Percentiles rank a stretch among this genome's conserved stretches.
phyloP scores from a whole-genome alignment of 306 rosid species.

The Gastrolobium bilobum region DNA sequence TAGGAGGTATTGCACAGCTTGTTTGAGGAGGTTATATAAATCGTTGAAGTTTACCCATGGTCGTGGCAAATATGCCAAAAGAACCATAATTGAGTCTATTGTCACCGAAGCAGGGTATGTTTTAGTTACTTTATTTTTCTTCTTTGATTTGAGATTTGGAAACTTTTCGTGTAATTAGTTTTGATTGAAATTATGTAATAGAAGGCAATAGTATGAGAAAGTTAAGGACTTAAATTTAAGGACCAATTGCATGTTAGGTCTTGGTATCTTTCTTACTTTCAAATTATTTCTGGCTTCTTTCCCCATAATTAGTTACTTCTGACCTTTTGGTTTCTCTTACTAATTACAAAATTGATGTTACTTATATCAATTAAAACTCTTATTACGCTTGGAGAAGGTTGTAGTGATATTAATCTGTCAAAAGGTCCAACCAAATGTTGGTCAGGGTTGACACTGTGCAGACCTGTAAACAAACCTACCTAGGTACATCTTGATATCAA shows the following conservation, averaged over 20 bases:
- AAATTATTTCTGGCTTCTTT: background rate
- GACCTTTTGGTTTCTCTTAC: background rate
- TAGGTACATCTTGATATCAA: background rate
- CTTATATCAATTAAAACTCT: background rate
- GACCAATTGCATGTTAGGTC: background rate
- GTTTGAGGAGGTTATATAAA: constrained; percentile 76
- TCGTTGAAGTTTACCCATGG: constrained; percentile 90
- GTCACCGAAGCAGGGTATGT: constrained; percentile 81
- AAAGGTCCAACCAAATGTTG: background rate
- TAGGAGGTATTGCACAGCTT: constrained; percentile 84
- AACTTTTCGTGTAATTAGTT: background rate
- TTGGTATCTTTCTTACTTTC: background rate
- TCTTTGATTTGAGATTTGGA: background rate
- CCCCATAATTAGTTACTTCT: background rate
- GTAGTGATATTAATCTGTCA: background rate
- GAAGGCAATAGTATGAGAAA: constrained; percentile 12
- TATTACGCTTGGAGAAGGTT: background rate
- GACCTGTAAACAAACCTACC: background rate
- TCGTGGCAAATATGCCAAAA: constrained; percentile 74
- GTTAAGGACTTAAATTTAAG: background rate
- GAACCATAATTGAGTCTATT: constrained; percentile 65
- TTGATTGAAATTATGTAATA: background rate
- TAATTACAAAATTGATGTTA: background rate
- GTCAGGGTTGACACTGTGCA: background rate
- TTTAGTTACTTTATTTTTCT: background rate